Conservation (phyloP, 2,329 filamentous ascomycete genomes). For the Colletotrichum paranaense region DNA sequence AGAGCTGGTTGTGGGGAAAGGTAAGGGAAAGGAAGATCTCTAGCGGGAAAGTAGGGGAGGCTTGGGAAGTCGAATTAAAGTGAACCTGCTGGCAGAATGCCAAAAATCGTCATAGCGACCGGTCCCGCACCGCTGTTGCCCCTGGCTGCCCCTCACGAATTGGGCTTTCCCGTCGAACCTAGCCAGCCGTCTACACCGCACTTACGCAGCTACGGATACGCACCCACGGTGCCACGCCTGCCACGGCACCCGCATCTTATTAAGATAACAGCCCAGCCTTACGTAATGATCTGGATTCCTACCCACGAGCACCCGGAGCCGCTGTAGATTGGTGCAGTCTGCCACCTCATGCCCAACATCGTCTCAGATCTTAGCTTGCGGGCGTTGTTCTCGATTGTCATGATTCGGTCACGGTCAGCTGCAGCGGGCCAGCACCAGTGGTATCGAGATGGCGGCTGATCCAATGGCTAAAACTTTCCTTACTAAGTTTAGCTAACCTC, state of each 20-base stretch:
- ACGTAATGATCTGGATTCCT: slow-evolving; percentile 7
- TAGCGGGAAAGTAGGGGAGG: slow-evolving; percentile 26
- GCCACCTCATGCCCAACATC: background rate
- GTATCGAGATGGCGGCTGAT: background rate
- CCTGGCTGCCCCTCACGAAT: slow-evolving; percentile 33
- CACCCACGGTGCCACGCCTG: background rate
- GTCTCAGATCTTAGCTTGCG: background rate
- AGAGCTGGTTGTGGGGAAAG: slow-evolving; percentile 33
- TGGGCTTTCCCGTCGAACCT: background rate
- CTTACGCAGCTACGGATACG: background rate
- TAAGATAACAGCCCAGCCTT: slow-evolving; percentile 13
- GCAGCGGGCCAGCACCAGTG: background rate
- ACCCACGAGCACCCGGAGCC: slow-evolving; percentile 13
- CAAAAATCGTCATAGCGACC: slow-evolving; percentile 35
- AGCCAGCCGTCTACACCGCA: slow-evolving; percentile 26
- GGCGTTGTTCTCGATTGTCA: background rate
- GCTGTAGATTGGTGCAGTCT: slow-evolving; percentile 21
- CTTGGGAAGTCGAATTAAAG: slow-evolving; percentile 33
- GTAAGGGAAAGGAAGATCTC: slow-evolving; percentile 28
- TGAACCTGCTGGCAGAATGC: slow-evolving; percentile 31
- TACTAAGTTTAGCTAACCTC: background rate
- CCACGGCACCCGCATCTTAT: slow-evolving; percentile 8
- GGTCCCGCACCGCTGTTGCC: slow-evolving; percentile 22
- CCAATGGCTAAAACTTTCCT: background rate
- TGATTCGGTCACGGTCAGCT: background rate